Conservation (phyloP, 495 filamentous ascomycete genomes). For the Patellaria atrata region DNA sequence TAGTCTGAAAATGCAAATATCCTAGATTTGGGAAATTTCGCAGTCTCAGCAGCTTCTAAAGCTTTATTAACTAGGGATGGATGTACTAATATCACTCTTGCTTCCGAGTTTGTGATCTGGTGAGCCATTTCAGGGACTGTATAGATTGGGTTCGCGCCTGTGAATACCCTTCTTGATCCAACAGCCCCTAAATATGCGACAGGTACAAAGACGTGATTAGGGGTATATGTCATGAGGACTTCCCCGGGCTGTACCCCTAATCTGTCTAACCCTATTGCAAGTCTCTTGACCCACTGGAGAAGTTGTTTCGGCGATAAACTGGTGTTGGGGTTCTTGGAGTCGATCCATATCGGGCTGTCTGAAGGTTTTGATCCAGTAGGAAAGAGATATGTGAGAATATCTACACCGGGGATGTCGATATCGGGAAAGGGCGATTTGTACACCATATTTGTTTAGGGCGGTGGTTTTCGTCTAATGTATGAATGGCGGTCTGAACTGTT, state of each 20-base stretch:
- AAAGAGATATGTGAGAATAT: constrained; percentile 33
- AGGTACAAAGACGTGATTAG: constrained; percentile 36
- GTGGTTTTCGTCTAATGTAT: no score
- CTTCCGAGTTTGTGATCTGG: constrained; percentile 30
- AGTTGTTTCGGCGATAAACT: constrained; percentile 27
- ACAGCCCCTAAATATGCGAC: constrained; percentile 34
- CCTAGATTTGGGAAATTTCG: constrained; percentile 26
- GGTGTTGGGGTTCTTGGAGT: constrained; percentile 25
- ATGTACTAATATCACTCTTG: constrained; percentile 26
- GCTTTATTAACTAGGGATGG: constrained; percentile 26
- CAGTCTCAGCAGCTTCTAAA: constrained; percentile 29
- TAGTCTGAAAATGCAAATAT: constrained; percentile 39
- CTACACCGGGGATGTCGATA: constrained; percentile 29
- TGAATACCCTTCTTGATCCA: constrained; percentile 29
- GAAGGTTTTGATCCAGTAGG: constrained; percentile 25
- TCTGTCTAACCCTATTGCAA: constrained; percentile 30
- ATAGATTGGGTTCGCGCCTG: constrained; percentile 25
- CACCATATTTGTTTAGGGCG: no score
- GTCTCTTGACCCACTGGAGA: constrained; percentile 31
- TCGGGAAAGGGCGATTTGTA: constrained; percentile 23
- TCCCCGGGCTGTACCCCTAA: constrained; percentile 27
- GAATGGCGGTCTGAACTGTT: no score
- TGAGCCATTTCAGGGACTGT: constrained; percentile 30
- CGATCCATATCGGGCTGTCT: constrained; percentile 32
- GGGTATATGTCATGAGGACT: constrained; percentile 33